Conservation (phyloP, 495 filamentous ascomycete genomes). For the Zalerion maritima region DNA sequence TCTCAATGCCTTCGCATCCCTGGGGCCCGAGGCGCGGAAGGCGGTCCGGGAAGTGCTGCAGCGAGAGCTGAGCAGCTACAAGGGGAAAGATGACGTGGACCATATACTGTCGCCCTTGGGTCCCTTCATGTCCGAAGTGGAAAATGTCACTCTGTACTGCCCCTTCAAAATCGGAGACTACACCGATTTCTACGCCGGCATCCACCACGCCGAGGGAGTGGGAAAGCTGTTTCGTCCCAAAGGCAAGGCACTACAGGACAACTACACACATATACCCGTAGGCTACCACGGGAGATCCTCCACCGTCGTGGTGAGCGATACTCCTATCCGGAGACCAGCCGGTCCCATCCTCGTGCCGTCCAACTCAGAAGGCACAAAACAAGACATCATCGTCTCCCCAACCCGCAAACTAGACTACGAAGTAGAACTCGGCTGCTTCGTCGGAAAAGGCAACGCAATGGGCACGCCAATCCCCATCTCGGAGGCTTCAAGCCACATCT, state of each 20-base stretch:
- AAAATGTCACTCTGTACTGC: slow-evolving; percentile 52
- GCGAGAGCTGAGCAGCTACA: slow-evolving; percentile 19
- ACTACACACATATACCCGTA: slow-evolving; percentile 82
- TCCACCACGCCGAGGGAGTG: slow-evolving; percentile 75
- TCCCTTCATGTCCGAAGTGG: slow-evolving; percentile 43
- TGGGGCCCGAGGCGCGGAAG: slow-evolving; percentile 58
- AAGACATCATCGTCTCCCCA: slow-evolving; percentile 47
- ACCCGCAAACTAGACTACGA: slow-evolving; percentile 68
- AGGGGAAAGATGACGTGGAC: slow-evolving; percentile 11
- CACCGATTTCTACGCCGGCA: slow-evolving; percentile 92
- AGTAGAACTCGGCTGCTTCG: slow-evolving; percentile 74
- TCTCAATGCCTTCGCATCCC: slow-evolving; percentile 68
- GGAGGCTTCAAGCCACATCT: slow-evolving; percentile 60
- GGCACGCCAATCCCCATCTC: slow-evolving; percentile 46
- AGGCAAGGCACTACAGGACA: slow-evolving; percentile 68
- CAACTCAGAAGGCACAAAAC: slow-evolving; percentile 37
- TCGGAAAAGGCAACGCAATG: slow-evolving; percentile 50
- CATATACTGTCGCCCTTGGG: slow-evolving; percentile 34
- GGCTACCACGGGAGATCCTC: slow-evolving; percentile 79
- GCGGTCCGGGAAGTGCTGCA: slow-evolving; percentile 59
- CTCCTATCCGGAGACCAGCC: slow-evolving; percentile 57
- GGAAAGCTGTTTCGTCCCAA: slow-evolving; percentile 72
- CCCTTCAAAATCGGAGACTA: slow-evolving; percentile 90
- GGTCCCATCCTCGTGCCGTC: slow-evolving; percentile 68
- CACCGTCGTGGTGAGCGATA: slow-evolving; percentile 63